Percentiles rank a stretch among this genome's conserved stretches.
phyloP scores from a whole-genome alignment of 768 basidiomycete genomes.

The Mycena vitilis region DNA sequence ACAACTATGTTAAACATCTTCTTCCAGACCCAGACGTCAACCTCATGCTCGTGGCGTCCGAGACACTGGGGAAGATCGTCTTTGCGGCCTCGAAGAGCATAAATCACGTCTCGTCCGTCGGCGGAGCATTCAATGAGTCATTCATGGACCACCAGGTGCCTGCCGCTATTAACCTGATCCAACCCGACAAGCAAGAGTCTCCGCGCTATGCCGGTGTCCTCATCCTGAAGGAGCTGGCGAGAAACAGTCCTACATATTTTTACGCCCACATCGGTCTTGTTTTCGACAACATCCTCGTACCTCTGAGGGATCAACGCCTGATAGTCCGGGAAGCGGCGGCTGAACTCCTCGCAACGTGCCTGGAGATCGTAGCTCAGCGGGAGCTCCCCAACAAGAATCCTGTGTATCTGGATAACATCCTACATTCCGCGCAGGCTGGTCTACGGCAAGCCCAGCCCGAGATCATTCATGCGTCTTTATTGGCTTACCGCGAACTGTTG shows the following conservation, averaged over 20 bases:
- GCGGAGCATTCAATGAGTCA: conserved; percentile 84
- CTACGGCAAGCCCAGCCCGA: conserved; percentile 86
- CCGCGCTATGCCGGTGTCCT: conserved; percentile 94
- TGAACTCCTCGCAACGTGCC: conserved; percentile 90
- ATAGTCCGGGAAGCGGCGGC: conserved; percentile 95
- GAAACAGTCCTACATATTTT: conserved; percentile 89
- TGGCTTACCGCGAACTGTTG: conserved; percentile 91
- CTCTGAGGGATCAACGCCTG: conserved; percentile 88
- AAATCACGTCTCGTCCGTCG: conserved; percentile 74
- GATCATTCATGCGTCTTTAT: conserved; percentile 90
- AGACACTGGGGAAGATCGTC: conserved; percentile 84
- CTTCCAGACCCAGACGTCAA: conserved; percentile 91
- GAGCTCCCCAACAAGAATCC: conserved; percentile 73
- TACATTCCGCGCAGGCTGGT: conserved; percentile 88
- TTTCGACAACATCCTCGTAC: conserved; percentile 92
- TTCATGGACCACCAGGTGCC: conserved; percentile 94
- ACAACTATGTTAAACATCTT: conserved; percentile 94
- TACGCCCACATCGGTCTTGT: conserved; percentile 88
- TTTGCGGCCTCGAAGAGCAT: conserved; percentile 34
- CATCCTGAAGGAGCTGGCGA: conserved; percentile 92
- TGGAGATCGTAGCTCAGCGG: conserved; percentile 86
- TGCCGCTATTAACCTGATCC: conserved; percentile 82
- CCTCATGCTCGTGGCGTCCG: conserved; percentile 95
- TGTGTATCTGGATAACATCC: conserved; percentile 78
- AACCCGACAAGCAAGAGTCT: conserved; percentile 83